These are phyloP conservation scores for Barnettozyma wickerhamii DNA, from an alignment of 805 yeast species.

Conservation along the genomic window DNA sequence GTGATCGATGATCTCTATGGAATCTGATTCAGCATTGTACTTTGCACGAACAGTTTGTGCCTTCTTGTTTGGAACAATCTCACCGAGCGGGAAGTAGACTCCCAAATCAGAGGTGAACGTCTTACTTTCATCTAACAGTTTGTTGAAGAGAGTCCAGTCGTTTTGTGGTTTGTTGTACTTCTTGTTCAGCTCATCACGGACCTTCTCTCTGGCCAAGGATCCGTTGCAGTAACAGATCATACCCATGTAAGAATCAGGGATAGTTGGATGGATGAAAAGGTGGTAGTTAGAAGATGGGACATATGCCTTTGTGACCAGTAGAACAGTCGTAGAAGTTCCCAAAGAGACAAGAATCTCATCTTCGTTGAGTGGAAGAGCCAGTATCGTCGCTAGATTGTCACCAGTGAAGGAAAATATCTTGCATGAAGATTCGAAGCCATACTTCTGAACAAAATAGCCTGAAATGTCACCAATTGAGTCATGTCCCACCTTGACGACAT, in stretches of 20 bases:
- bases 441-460: slow-evolving; percentile 55
- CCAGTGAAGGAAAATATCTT: slow-evolving; percentile 78
- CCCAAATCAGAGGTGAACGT: slow-evolving; percentile 51
- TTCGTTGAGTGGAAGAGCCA: slow-evolving; percentile 71
- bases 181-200: slow-evolving; percentile 59
- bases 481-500: slow-evolving; percentile 45
- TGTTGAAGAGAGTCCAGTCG: slow-evolving; percentile 61
- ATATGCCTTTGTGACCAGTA: slow-evolving; percentile 74
- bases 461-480: slow-evolving; percentile 49
- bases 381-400: slow-evolving; percentile 84
- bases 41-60: slow-evolving; percentile 56
- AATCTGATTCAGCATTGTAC: slow-evolving; percentile 30
- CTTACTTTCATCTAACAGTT: slow-evolving; percentile 38
- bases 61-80: slow-evolving; percentile 78
- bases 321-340: slow-evolving; percentile 90
- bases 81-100: slow-evolving; percentile 84
- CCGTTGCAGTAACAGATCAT: slow-evolving; percentile 96
- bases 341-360: slow-evolving; percentile 77
- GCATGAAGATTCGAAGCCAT: slow-evolving; percentile 58
- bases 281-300: slow-evolving; percentile 80
- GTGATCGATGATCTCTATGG: slow-evolving; percentile 29
- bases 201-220: slow-evolving; percentile 74
- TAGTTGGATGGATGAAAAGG: slow-evolving; percentile 81
- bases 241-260: slow-evolving; percentile 77
- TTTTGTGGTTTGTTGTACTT: slow-evolving; percentile 31